Evolutionary conservation across 805 yeast genomes (phyloP).

Genomic region (Maudiozyma saulgeensis): DNA sequence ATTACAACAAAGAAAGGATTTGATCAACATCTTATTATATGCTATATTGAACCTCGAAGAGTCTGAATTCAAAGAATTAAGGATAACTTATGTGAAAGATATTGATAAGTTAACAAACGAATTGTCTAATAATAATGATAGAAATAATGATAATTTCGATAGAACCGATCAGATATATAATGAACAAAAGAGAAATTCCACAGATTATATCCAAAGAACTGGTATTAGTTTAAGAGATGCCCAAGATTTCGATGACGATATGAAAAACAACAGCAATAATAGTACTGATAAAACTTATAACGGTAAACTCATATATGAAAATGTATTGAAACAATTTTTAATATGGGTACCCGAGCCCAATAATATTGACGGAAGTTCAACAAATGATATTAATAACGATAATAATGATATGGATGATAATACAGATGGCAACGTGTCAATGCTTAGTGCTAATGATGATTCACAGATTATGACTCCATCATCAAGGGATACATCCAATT

Average conservation of each 20-base stretch:
- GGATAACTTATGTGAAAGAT: conserved; percentile 1
- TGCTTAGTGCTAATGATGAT: not conserved
- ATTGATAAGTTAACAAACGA: conserved; percentile 28
- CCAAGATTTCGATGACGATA: not conserved
- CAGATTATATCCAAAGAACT: not conserved
- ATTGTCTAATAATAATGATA: conserved; percentile 28
- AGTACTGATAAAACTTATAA: not conserved
- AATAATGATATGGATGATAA: not conserved
- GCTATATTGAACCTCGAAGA: conserved; percentile 48
- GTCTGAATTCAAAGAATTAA: conserved; percentile 10
- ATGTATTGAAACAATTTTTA: conserved; percentile 15
- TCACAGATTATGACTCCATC: not conserved
- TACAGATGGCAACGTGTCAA: not conserved
- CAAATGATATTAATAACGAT: not conserved
- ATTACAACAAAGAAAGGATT: conserved; percentile 55
- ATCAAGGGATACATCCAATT: conserved; percentile 4
- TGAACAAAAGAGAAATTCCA: not conserved
- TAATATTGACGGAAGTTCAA: not conserved
- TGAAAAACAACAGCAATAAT: not conserved
- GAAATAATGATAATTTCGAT: not conserved
- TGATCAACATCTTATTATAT: conserved; percentile 56
- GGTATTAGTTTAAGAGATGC: not conserved
- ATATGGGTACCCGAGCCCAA: conserved; percentile 24
- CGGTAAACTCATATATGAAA: conserved; percentile 7
- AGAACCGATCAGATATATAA: not conserved